phyloP scores from a whole-genome alignment of 1,284 basidiomycete species.

The Cutaneotrichosporon curvatum region DNA sequence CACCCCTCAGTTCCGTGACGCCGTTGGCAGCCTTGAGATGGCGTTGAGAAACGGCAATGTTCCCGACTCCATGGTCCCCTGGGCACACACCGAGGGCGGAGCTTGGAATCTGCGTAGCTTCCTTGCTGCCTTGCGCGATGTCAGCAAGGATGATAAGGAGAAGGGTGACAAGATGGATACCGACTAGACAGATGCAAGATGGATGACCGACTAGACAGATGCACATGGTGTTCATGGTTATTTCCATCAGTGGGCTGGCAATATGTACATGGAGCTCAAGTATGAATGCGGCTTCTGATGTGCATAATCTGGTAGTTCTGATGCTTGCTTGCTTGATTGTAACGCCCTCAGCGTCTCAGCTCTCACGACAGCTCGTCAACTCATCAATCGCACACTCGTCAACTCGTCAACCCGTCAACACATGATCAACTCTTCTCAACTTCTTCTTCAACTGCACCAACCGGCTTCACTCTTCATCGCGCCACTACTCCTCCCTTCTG shows the following conservation, averaged over 20 bases:
- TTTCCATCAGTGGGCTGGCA: background rate
- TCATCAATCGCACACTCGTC: too few species aligned
- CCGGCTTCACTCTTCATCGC: slow-evolving; percentile 17
- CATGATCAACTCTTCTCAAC: too few species aligned
- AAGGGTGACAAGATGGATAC: slow-evolving; percentile 15
- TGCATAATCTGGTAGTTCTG: too few species aligned
- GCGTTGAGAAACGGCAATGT: slow-evolving; percentile 41
- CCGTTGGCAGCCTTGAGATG: slow-evolving; percentile 40
- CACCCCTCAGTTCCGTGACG: slow-evolving; percentile 42
- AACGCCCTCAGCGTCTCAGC: too few species aligned
- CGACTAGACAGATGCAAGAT: slow-evolving; percentile 5
- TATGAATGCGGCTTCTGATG: too few species aligned
- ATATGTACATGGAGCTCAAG: too few species aligned
- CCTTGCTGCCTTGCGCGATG: slow-evolving; percentile 26
- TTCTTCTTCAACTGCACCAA: background rate
- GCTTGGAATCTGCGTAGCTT: slow-evolving; percentile 37
- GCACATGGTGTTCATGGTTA: too few species aligned
- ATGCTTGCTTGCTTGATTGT: too few species aligned
- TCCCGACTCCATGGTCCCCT: slow-evolving; percentile 39
- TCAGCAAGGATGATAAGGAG: slow-evolving; percentile 1
- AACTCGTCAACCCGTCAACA: too few species aligned
- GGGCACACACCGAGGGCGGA: slow-evolving; percentile 26
- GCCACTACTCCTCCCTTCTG: slow-evolving; percentile 11
- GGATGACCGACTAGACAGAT: too few species aligned
- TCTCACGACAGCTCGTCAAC: too few species aligned